These are phyloP conservation scores for Nothophoma quercina DNA, from an alignment of 2,329 filamentous ascomycete species.

Conservation along the genomic window DNA sequence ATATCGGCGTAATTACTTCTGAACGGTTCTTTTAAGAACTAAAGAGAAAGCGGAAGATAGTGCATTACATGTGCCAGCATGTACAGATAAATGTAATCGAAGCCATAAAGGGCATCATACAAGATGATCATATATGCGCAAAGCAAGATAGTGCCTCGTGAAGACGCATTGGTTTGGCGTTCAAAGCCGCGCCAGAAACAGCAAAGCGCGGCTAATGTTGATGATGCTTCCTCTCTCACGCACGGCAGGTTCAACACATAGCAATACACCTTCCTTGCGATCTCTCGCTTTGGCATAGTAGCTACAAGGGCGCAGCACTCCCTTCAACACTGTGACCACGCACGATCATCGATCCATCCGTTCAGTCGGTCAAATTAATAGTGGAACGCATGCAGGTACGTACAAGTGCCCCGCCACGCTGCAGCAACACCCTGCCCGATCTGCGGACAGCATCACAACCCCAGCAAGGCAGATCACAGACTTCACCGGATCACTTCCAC, in stretches of 20 bases:
- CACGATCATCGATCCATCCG: neutral
- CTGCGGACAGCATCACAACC: constrained; percentile 6
- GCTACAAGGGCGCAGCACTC: neutral
- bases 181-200: neutral
- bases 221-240: constrained; percentile 2
- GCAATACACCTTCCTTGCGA: neutral
- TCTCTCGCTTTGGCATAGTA: neutral
- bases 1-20: constrained; percentile 23
- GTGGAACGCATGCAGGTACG: constrained; percentile 19
- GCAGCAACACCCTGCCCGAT: constrained; percentile 15
- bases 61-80: constrained; percentile 10
- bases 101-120: constrained; percentile 4
- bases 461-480: constrained; percentile 10
- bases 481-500: constrained; percentile 7
- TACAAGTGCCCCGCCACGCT: constrained; percentile 13
- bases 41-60: neutral
- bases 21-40: constrained; percentile 16
- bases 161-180: constrained; percentile 13
- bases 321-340: neutral
- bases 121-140: constrained; percentile 1
- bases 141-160: too few species aligned
- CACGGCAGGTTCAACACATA: neutral
- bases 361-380: neutral
- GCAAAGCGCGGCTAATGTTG: constrained; percentile 4
- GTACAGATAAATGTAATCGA: constrained; percentile 23